Conservation (phyloP, 2,329 filamentous ascomycete genomes). For the Pleurostoma richardsiae region DNA sequence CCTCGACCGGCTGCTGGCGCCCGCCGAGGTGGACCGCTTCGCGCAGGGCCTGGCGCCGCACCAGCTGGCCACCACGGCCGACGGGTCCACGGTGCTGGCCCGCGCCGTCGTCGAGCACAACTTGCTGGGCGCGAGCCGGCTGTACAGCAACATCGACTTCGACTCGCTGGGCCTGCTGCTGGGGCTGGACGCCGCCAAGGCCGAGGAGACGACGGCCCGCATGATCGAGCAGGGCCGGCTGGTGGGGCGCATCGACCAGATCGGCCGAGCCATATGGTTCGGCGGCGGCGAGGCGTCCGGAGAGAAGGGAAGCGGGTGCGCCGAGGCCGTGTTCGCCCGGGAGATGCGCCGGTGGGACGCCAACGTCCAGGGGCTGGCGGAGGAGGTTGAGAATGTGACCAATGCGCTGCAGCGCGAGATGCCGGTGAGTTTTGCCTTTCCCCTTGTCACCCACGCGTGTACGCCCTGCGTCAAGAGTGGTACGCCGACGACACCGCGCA, state of each 20-base stretch:
- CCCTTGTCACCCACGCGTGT: neutral
- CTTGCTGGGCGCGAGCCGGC: constrained; percentile 73
- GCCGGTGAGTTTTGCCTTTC: constrained; percentile 43
- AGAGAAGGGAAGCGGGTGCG: constrained; percentile 61
- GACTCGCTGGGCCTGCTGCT: constrained; percentile 72
- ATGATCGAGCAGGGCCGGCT: constrained; percentile 96
- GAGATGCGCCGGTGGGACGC: constrained; percentile 84
- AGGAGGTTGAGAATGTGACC: constrained; percentile 85
- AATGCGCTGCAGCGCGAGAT: constrained; percentile 76
- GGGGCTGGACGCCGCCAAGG: constrained; percentile 72
- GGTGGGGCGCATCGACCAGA: constrained; percentile 88
- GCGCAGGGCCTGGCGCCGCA: constrained; percentile 76
- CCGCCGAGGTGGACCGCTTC: constrained; percentile 82
- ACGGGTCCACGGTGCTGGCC: constrained; percentile 88
- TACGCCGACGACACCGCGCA: no score
- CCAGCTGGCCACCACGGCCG: constrained; percentile 83
- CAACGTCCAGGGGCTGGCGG: constrained; percentile 79
- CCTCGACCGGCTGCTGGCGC: constrained; percentile 75
- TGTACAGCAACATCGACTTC: constrained; percentile 74
- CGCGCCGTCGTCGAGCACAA: constrained; percentile 97
- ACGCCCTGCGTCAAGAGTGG: neutral
- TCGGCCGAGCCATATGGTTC: constrained; percentile 84
- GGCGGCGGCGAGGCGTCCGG: constrained; percentile 67
- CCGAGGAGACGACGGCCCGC: constrained; percentile 83
- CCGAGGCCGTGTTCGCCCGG: constrained; percentile 57